Base-by-base conservation (phyloP, 176 grass and related monocot genomes). In the Aechmea fasciata region DNA sequence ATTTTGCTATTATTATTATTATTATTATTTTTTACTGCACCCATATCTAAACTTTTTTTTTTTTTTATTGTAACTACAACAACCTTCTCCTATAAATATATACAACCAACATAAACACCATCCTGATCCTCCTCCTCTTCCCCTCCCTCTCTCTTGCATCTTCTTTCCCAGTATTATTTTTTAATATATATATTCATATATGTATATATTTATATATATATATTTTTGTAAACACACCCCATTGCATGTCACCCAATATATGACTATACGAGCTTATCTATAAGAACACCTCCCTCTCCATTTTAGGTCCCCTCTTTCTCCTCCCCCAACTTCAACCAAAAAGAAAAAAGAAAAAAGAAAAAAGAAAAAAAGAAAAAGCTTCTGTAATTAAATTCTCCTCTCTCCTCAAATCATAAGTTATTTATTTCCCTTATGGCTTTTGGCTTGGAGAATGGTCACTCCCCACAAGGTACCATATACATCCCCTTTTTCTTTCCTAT, bases 401-500 rank as follows among this genome's bases (percentile, higher is more conserved):
- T 29, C 1, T 71, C 9, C 62, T 57, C 17, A 48, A 9, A 15
- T 70, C 69, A 69, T 18, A 0, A 47, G 75, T 19, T 71, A 78
- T 13, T 19, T 71, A 78, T 13, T 67, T 68, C 18, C 33, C 66
- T 68, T 71, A 83, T 83, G 84, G 76, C 80, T 28, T 10, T 72
- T 63, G 79, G 64, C 48, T 51, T 87, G 80, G 80, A 83, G 62
- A 76, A 72, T 47, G 75, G 76, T 62, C 70, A 71, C 65, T 55
- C 49, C 29, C 76, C 72, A 47, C 76, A 76, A 69, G 78, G 78
- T 80, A 41, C 33, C 33, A 41, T 41, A 41, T 41, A 61, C 48
- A n/a, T 6, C 50, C 13, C 47, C 47, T 75, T 75, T 55, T 13
- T 15, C 29, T 48, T 61, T 8, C 11, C 1, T 11, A 9, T 9